Evolutionary conservation across 768 basidiomycete species (phyloP).

Genomic region (Kwoniella sp.): DNA sequence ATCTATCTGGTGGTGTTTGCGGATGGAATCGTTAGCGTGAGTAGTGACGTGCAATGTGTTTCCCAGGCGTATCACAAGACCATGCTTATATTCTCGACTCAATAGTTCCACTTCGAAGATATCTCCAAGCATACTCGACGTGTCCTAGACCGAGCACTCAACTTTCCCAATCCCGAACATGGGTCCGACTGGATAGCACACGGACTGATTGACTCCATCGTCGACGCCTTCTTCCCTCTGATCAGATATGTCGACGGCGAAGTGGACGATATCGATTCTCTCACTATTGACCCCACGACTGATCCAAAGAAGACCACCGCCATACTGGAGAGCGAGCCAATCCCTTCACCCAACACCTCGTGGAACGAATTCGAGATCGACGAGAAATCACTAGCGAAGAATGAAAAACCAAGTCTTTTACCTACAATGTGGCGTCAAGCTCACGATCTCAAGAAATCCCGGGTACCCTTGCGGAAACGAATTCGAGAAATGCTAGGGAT

Average conservation of each 20-base stretch:
- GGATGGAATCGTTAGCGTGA: slow-evolving; percentile 69
- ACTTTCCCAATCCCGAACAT: slow-evolving; percentile 59
- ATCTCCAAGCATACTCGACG: slow-evolving; percentile 81
- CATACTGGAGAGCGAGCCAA: slow-evolving; percentile 11
- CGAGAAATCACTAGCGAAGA: slow-evolving; percentile 24
- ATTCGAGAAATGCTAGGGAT: neutral
- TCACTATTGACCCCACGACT: slow-evolving; percentile 61
- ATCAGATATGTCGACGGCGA: slow-evolving; percentile 78
- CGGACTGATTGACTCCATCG: slow-evolving; percentile 85
- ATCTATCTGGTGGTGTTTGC: slow-evolving; percentile 87
- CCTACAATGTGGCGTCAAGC: slow-evolving; percentile 14
- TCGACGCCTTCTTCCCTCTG: slow-evolving; percentile 82
- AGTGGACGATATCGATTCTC: slow-evolving; percentile 72
- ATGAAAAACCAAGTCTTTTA: slow-evolving; percentile 7
- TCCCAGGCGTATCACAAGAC: neutral
- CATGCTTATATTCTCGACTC: neutral
- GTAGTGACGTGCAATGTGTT: too few relatives aligned
- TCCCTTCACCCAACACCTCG: slow-evolving; percentile 2
- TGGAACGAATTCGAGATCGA: slow-evolving; percentile 28
- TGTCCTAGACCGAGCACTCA: slow-evolving; percentile 70
- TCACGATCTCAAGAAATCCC: neutral
- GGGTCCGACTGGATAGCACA: slow-evolving; percentile 84
- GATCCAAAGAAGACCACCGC: slow-evolving; percentile 37
- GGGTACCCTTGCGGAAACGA: slow-evolving; percentile 3
- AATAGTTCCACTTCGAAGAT: slow-evolving; percentile 93